These are phyloP conservation scores for Wilhelminamyces savonicus DNA, from an alignment of 805 yeast species.

Conservation along the genomic window DNA sequence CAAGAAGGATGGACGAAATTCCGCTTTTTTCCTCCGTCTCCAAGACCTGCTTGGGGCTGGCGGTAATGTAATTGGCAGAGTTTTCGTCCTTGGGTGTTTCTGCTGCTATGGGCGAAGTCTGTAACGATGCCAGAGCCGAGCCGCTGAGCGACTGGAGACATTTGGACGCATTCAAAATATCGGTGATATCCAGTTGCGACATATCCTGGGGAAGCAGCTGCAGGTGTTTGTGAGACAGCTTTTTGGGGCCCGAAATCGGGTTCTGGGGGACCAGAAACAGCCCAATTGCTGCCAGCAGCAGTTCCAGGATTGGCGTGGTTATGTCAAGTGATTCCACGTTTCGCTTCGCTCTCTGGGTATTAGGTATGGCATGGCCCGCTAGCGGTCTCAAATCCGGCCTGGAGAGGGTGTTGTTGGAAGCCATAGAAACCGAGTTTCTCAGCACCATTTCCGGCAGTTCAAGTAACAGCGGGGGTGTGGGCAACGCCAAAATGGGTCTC, in stretches of 20 bases:
- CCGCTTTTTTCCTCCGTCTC: slow-evolving; percentile 7
- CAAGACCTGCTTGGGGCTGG: not conserved
- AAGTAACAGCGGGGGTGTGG: too few relatives aligned
- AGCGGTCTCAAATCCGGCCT: too few relatives aligned
- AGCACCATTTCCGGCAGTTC: too few relatives aligned
- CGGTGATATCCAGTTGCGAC: slow-evolving; percentile 15
- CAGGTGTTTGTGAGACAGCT: not conserved
- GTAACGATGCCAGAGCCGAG: slow-evolving; percentile 1
- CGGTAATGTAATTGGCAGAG: not conserved
- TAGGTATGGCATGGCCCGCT: not conserved
- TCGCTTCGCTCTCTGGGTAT: not conserved
- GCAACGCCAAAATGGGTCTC: too few relatives aligned
- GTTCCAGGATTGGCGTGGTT: not conserved
- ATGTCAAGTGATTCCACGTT: not conserved
- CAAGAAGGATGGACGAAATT: slow-evolving; percentile 24
- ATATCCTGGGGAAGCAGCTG: not conserved
- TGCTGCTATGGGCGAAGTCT: slow-evolving; percentile 6
- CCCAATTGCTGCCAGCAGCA: not conserved
- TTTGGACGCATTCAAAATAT: slow-evolving; percentile 29
- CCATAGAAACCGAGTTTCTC: too few relatives aligned
- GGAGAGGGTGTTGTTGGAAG: too few relatives aligned
- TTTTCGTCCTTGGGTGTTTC: not conserved
- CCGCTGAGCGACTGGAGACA: slow-evolving; percentile 24
- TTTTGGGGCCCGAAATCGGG: not conserved
- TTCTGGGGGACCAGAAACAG: too few relatives aligned